Percentiles rank a stretch among this genome's conserved stretches.
Conservation (phyloP, 169 alveolate genomes). For the Plasmodium malariae region DNA sequence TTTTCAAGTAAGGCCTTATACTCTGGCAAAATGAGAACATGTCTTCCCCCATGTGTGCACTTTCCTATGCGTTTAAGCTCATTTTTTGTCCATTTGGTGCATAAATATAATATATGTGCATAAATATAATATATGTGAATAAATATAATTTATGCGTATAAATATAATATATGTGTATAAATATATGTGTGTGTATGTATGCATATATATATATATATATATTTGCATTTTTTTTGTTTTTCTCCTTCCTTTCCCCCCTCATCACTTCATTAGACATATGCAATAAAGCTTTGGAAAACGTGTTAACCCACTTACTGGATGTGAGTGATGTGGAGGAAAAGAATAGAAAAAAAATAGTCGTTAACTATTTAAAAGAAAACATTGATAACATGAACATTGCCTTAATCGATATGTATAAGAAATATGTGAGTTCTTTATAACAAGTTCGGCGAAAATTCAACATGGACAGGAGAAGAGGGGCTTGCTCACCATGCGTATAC, state of each 20-base stretch:
- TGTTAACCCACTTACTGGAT: constrained; percentile 20
- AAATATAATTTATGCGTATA: too few relatives aligned
- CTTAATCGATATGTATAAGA: constrained; percentile 54
- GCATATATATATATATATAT: neutral
- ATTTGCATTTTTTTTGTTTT: neutral
- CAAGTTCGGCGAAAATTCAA: neutral
- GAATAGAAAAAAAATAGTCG: constrained; percentile 13
- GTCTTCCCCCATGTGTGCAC: too few relatives aligned
- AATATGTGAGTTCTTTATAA: constrained; percentile 28
- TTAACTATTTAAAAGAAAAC: constrained; percentile 50
- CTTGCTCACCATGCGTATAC: too few relatives aligned
- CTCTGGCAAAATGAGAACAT: too few relatives aligned
- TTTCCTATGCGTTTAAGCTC: too few relatives aligned
- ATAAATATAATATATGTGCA: too few relatives aligned
- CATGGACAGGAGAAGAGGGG: neutral
- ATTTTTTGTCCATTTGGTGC: too few relatives aligned
- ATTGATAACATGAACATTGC: constrained; percentile 57
- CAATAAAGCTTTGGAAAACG: constrained; percentile 28
- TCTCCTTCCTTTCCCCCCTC: neutral
- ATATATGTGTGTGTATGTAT: too few relatives aligned
- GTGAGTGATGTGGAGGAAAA: constrained; percentile 10
- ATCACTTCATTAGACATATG: constrained; percentile 31
- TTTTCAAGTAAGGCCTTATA: constrained; percentile 33
- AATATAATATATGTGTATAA: too few relatives aligned
- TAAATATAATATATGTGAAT: too few relatives aligned